These are phyloP conservation scores for Nannizziopsis arthrosporioides DNA, from an alignment of 2,329 filamentous ascomycete species.

Conservation along the genomic window DNA sequence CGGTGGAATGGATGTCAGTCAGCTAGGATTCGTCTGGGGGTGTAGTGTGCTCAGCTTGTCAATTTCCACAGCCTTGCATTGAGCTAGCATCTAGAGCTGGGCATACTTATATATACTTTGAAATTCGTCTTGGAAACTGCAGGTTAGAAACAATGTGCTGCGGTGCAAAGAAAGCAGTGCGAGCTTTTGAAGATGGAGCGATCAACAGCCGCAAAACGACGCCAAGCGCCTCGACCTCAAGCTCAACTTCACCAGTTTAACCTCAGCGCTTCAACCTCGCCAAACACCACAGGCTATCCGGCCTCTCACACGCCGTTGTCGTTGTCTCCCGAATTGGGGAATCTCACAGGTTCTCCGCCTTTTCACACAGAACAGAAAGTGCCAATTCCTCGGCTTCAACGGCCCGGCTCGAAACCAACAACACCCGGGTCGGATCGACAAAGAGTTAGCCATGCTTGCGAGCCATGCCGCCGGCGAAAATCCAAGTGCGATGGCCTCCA, in stretches of 20 bases:
- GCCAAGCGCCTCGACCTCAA: conserved; percentile 11
- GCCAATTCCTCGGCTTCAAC: conserved; percentile 16
- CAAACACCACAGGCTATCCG: conserved; percentile 3
- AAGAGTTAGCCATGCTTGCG: conserved; percentile 23
- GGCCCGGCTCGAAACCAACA: conserved; percentile 8
- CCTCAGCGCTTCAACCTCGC: neutral
- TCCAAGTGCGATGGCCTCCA: conserved; percentile 29
- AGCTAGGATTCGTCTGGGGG: neutral
- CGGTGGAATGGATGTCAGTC: neutral
- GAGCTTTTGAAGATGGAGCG: conserved; percentile 7
- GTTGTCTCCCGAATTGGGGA: conserved; percentile 9
- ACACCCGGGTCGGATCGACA: conserved; percentile 12
- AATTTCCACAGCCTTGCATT: neutral
- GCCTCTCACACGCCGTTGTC: conserved; percentile 1
- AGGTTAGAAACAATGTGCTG: neutral
- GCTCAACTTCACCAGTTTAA: conserved; percentile 10
- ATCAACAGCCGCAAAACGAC: conserved; percentile 7
- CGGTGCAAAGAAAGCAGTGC: neutral
- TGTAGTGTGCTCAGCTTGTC: neutral
- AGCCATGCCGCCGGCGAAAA: conserved; percentile 27
- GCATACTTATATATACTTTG: neutral
- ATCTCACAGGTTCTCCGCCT: neutral
- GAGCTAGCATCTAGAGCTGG: neutral
- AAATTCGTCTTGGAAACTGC: neutral
- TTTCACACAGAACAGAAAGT: conserved; percentile 14